Percentiles rank a stretch among this genome's conserved stretches.
phyloP scores from a whole-genome alignment of 2,329 filamentous ascomycete genomes.

The Elsinoe ampelina region DNA sequence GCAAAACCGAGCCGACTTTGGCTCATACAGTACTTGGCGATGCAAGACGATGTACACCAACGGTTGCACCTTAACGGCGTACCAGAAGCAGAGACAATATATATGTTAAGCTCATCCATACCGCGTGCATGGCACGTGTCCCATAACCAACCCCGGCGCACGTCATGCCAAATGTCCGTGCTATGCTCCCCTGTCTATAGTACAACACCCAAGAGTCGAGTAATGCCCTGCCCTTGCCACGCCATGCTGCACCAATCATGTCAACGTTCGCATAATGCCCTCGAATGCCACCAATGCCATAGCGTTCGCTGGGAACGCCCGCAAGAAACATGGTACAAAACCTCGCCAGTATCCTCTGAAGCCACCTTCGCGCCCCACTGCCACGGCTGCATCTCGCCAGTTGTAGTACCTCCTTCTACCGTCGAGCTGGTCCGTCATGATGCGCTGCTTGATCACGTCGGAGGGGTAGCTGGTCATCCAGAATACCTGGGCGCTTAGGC shows the following conservation, averaged over 20 bases:
- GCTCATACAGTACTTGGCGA: not conserved
- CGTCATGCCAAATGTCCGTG: slow-evolving; percentile 9
- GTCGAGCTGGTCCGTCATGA: slow-evolving; percentile 91
- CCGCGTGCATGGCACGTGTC: slow-evolving; percentile 3
- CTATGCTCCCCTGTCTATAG: not conserved
- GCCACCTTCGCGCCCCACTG: slow-evolving; percentile 69
- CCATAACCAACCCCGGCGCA: not conserved
- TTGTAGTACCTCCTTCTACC: slow-evolving; percentile 61
- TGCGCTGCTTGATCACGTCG: slow-evolving; percentile 88
- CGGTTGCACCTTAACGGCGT: slow-evolving; percentile 10
- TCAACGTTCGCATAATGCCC: slow-evolving; percentile 46
- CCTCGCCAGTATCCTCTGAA: slow-evolving; percentile 80
- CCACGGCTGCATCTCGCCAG: slow-evolving; percentile 71
- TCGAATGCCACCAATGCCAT: slow-evolving; percentile 91
- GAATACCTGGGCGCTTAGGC: slow-evolving; percentile 84
- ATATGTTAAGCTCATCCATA: slow-evolving; percentile 4
- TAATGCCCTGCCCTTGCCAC: not conserved
- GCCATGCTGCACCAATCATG: not conserved
- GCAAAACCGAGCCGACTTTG: not conserved
- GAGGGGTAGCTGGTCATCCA: slow-evolving; percentile 89
- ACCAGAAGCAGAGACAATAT: not conserved
- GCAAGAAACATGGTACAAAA: slow-evolving; percentile 84
- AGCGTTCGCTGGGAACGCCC: slow-evolving; percentile 93
- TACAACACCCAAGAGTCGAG: not conserved
- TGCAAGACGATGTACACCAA: not conserved